Evolutionary conservation across 306 rosid species (phyloP), one percentile per base, ranked within the genome.

Genomic region (Carpinus viminea): DNA sequence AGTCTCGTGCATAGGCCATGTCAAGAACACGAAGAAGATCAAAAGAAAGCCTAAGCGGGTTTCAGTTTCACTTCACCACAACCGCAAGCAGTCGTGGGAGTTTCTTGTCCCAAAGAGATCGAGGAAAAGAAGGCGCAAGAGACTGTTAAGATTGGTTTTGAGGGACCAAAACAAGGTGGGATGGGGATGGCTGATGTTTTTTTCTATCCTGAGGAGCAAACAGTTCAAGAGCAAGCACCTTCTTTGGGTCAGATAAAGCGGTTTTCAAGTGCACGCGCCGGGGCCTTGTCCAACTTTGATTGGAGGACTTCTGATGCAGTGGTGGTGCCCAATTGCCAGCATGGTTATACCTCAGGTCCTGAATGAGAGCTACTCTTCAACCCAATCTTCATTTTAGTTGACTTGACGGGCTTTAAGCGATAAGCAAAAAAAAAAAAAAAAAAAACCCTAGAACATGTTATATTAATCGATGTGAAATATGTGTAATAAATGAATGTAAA

Each of bases 1-100:
- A 78, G 93, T 91, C 18, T 83, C 96, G 3, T 91, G 93, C 84
- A 85, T 88, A 54, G 93, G 91, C 3, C 86, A 85, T n/a, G 89
- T 91, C 24, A 54, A 79, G 53, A 3, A 61, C 74, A 83, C 76
- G 66, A 83, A 83, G 62, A 81, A 62, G 64, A 79, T 48, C 52
- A 11, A 79, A 59, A 81, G 28, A 8, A 84, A 78, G 77, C 48
- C 8, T 12, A 74, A 72, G 12, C 74, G 8, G 48, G 74, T 34
- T 46, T 5, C 64, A 41, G 45, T 41, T 41, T 5, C 64, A 41
- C 73, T 16, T 12, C 73, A 50, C 31, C 78, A 45, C 50, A 4
- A 36, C 16, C 43, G 7, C 57, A 43, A 18, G 17, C 56, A 26
- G 28, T 8, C 1, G 8, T 46, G 9, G 41, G 57, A 24, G 66